phyloP scores from a whole-genome alignment of 768 basidiomycete genomes.

The Collybiopsis luxurians region DNA sequence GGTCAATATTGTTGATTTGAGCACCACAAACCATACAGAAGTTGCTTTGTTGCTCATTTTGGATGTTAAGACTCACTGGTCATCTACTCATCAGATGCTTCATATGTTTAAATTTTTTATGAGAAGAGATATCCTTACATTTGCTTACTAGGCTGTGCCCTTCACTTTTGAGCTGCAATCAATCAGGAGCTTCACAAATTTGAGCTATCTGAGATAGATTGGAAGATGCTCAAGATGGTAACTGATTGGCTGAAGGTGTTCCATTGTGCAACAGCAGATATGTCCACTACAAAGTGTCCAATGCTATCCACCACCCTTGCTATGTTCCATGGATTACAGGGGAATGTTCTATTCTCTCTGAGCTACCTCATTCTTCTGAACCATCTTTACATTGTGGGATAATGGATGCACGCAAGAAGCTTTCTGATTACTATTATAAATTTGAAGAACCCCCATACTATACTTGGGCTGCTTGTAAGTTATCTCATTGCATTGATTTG shows the following conservation, averaged over 20 bases:
- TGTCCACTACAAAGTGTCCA: slow-evolving; percentile 15
- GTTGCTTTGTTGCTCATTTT: slow-evolving; percentile 24
- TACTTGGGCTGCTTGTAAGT: slow-evolving; percentile 9
- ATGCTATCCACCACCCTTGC: slow-evolving; percentile 6
- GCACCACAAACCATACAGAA: not conserved
- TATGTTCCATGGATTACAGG: slow-evolving; percentile 8
- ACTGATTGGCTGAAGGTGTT: slow-evolving; percentile 6
- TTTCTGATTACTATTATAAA: slow-evolving; percentile 7
- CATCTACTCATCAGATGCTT: slow-evolving; percentile 32
- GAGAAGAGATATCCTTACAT: no score
- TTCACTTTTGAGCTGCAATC: not conserved
- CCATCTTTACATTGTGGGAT: not conserved
- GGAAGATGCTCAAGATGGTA: not conserved
- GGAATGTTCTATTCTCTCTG: not conserved
- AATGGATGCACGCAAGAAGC: not conserved
- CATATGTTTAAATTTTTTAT: no score
- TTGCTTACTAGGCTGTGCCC: slow-evolving; percentile 15
- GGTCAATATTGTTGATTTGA: not conserved
- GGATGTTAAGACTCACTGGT: slow-evolving; percentile 30
- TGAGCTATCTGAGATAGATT: not conserved
- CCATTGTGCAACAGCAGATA: slow-evolving; percentile 11
- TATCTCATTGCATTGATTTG: not conserved
- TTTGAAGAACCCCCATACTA: slow-evolving; percentile 10
- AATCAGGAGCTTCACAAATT: not conserved
- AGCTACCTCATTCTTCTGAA: not conserved